These are phyloP conservation scores for Acrodontium crateriforme DNA, from an alignment of 2,329 filamentous ascomycete genomes.

Conservation along the genomic window DNA sequence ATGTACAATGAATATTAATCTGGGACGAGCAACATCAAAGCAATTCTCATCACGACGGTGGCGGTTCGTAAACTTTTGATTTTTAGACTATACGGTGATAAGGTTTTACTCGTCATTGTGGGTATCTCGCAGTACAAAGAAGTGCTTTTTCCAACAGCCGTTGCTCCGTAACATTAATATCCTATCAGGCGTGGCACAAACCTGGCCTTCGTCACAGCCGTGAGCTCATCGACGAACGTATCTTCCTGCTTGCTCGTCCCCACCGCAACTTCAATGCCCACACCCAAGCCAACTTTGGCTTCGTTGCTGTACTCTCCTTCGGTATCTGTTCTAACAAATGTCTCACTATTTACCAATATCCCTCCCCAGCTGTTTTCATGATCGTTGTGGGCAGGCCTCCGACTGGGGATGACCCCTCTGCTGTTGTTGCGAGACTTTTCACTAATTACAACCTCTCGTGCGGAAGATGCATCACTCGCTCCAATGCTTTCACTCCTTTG, in stretches of 20 bases:
- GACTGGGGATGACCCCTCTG: conserved; percentile 8
- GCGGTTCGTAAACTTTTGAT: no score
- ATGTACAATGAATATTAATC: no score
- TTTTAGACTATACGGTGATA: no score
- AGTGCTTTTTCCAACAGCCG: no score
- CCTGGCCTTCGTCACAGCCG: conserved; percentile 13
- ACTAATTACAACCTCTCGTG: conserved; percentile 16
- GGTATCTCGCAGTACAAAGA: no score
- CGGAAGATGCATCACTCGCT: conserved; percentile 8
- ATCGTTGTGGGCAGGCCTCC: conserved; percentile 1
- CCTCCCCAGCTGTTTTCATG: conserved; percentile 20
- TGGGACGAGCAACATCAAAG: no score
- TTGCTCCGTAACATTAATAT: conserved; percentile 1
- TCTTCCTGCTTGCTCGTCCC: conserved; percentile 25
- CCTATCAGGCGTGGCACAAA: conserved; percentile 11
- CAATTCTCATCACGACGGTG: no score
- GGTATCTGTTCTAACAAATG: conserved; percentile 18
- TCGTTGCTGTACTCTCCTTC: conserved; percentile 13
- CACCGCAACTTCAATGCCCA: conserved; percentile 16
- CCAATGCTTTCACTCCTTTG: no score
- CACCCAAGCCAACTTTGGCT: conserved; percentile 14
- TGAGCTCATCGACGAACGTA: conserved; percentile 27
- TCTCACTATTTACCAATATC: conserved; percentile 24
- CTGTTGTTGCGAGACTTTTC: conserved; percentile 13
- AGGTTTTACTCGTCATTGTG: no score